Evolutionary conservation across 2,329 filamentous ascomycete genomes (phyloP), one percentile per base, ranked within the genome.

Genomic region (Torrubiella hemipterigena): DNA sequence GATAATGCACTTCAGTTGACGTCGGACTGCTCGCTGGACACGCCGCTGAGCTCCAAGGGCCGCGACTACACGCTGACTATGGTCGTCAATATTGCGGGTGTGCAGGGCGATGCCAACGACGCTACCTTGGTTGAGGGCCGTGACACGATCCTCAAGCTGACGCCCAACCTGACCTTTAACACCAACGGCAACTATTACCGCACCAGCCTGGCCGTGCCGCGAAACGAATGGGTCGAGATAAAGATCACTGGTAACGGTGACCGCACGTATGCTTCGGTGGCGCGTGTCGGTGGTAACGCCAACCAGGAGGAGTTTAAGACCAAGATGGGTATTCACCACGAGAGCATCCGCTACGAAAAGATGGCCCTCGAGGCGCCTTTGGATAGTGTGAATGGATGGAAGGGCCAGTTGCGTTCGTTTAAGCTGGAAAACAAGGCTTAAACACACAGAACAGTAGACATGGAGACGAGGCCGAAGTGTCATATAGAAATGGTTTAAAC

Each of bases 31-130:
- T 47, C 48, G 4, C 34, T 71, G 2, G 47, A 36, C 2, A 71
- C 67, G 1, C 66, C 66, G 0, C 44, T 69, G 7, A 47, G 48
- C 0, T 67, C 63, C 20, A 76, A 75, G 43, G 71, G 71, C 3
- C 56, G 67, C 35, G 56, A 73, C 42, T 75, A 75, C 45, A 70
- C 63, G 0, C 55, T 76, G 2, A 55, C 60, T 0, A 53, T 74
- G 11, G 49, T 53, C 1, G 40, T 67, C 6, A 49, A 41, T 12
- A 23, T 58, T 7, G 39, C 46, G n/a, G 43, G 50, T 2, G 48
- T 58, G 1, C 41, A 40, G 0, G n/a, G n/a, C n/a, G 45, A 48
- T 10, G 33, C 41, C 3, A 48, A 43, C 3, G 57, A 59, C 19
- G 57, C 55, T 0, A 58, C 51, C 3, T 45, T 66, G 13, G 48